Evolutionary conservation across 495 filamentous ascomycete genomes (phyloP), one percentile per base, ranked within the genome.

Genomic region (Barbatosphaeria neglecta): DNA sequence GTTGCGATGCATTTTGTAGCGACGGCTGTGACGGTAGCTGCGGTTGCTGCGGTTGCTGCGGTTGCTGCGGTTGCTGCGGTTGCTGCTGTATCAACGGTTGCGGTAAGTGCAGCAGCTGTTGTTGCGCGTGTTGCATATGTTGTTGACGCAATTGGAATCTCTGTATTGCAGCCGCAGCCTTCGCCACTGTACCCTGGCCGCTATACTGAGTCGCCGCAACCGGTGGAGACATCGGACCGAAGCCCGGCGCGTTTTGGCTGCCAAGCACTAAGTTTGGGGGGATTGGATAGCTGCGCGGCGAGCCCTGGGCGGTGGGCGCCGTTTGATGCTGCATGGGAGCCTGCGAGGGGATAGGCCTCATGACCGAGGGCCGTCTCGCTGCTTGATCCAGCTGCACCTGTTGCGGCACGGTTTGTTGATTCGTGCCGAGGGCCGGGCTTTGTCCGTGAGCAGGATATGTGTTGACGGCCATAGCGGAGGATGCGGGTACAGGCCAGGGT

Each of bases 51-150:
- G 15, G 27, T 31, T 13, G 9, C 27, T 35, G 31, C 31, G 11
- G 13, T n/a, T 31, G 28, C 18, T 46, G 50, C n/a, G 48, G 52
- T 11, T 53, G 49, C 2, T 2, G 24, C 16, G 46, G 8, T 24
- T 44, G 40, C 1, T 24, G 13, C 16, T 35, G 31, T n/a, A n/a
- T n/a, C n/a, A n/a, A n/a, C 31, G 11, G 13, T n/a, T 31, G 28
- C 18, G 44, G 50, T 13, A 48, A 52, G 7, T 53, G 49, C 2
- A 4, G 24, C 16, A 48, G 8, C 28, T 44, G 40, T 3, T 24
- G 13, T 35, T 35, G 31, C 2, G 27, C 27, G 27, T 28, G 11
- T 41, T 28, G 31, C 24, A 27, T 3, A n/a, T n/a, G n/a, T n/a
- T n/a, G n/a, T n/a, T n/a, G n/a, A n/a, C n/a, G n/a, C n/a, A n/a